Percentiles rank a stretch among this genome's conserved stretches.
phyloP scores from a whole-genome alignment of 2,329 filamentous ascomycete species.

The Neurospora sp. region DNA sequence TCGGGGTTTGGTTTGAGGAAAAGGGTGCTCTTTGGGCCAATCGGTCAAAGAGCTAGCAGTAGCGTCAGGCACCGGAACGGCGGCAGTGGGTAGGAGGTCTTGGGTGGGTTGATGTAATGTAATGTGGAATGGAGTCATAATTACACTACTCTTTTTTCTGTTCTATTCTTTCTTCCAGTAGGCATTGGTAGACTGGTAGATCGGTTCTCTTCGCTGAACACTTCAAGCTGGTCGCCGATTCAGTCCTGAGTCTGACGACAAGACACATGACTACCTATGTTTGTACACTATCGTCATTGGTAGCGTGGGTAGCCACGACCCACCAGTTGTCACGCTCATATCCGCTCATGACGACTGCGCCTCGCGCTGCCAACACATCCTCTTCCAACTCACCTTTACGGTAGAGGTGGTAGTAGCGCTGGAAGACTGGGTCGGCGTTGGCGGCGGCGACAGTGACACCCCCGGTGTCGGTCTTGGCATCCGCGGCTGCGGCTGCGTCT shows the following conservation, averaged over 20 bases:
- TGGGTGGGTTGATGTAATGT: neutral
- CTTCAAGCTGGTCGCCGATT: neutral
- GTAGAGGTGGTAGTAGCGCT: conserved; percentile 94
- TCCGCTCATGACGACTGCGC: conserved; percentile 64
- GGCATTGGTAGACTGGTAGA: neutral
- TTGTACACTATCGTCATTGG: neutral
- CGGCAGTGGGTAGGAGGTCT: neutral
- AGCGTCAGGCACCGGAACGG: neutral
- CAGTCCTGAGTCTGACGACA: neutral
- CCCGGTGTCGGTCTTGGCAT: neutral
- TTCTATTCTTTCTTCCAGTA: neutral
- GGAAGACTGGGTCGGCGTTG: conserved; percentile 45
- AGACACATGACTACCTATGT: neutral
- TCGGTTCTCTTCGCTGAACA: neutral
- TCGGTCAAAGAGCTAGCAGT: neutral
- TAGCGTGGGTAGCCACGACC: conserved; percentile 51
- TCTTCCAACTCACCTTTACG: conserved; percentile 75
- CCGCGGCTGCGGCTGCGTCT: neutral
- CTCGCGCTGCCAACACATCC: conserved; percentile 66
- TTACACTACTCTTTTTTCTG: too few species aligned
- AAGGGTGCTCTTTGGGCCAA: neutral
- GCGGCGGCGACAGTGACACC: neutral
- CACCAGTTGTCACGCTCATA: conserved; percentile 99
- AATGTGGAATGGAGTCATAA: neutral
- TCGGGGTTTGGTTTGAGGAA: neutral